phyloP scores from a whole-genome alignment of 352 stramenopile species.

The Pythium rhizo-oryzae region DNA sequence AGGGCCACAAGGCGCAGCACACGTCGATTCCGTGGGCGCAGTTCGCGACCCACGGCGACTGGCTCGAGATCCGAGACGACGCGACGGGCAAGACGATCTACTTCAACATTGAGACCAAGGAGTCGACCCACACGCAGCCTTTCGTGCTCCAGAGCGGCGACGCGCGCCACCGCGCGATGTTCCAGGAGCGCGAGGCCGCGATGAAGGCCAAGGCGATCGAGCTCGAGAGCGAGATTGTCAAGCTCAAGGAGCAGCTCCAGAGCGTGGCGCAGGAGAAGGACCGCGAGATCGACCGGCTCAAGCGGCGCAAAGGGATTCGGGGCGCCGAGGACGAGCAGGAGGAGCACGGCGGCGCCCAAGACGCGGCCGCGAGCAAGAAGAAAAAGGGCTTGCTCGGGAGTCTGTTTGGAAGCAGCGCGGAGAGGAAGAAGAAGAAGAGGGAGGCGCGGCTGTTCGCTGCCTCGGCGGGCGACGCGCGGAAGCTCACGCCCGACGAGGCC shows the following conservation, averaged over 20 bases:
- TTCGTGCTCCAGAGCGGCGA: conserved; percentile 54
- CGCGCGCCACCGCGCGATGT: conserved; percentile 55
- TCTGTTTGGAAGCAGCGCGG: conserved; percentile 5
- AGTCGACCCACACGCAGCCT: conserved; percentile 56
- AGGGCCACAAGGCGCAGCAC: conserved; percentile 64
- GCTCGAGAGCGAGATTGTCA: conserved; percentile 66
- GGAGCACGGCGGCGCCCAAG: neutral
- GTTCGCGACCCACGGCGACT: conserved; percentile 60
- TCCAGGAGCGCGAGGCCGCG: conserved; percentile 56
- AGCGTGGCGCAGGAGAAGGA: conserved; percentile 52
- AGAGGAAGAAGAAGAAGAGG: conserved; percentile 6
- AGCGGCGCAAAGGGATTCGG: conserved; percentile 4
- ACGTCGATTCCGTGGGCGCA: conserved; percentile 61
- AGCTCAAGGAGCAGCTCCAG: conserved; percentile 61
- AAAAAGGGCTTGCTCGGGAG: conserved; percentile 15
- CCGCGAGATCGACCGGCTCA: conserved; percentile 27
- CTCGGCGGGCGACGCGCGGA: neutral
- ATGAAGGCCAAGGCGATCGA: conserved; percentile 56
- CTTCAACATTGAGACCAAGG: conserved; percentile 84
- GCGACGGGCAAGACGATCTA: conserved; percentile 48
- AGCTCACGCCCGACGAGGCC: conserved; percentile 37
- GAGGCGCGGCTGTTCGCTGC: too few relatives aligned
- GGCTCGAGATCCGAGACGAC: conserved; percentile 72
- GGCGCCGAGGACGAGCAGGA: neutral
- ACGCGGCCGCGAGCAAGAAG: conserved; percentile 10